phyloP scores from a whole-genome alignment of 2,329 filamentous ascomycete genomes.

The Fusarium brevicatenulatum region DNA sequence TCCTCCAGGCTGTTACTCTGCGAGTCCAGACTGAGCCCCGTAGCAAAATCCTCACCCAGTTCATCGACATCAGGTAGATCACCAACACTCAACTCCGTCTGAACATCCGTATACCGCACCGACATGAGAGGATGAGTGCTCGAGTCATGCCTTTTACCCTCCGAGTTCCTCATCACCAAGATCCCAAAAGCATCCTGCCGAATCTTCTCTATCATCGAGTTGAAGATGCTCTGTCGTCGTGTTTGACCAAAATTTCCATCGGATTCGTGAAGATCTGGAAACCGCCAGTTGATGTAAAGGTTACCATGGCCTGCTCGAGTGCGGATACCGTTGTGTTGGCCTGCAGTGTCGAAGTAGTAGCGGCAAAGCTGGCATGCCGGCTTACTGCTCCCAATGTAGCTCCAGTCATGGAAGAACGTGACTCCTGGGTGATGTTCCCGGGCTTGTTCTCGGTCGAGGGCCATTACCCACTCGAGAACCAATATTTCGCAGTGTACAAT shows the following conservation, averaged over 20 bases:
- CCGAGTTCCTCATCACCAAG: conserved; percentile 42
- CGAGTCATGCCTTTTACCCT: conserved; percentile 47
- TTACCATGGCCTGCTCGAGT: conserved; percentile 50
- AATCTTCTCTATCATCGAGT: conserved; percentile 42
- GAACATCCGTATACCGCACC: conserved; percentile 12
- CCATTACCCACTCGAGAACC: conserved; percentile 43
- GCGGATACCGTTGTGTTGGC: conserved; percentile 32
- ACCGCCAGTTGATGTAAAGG: conserved; percentile 52
- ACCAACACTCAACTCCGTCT: conserved; percentile 12
- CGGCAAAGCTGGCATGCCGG: conserved; percentile 53
- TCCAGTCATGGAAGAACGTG: conserved; percentile 46
- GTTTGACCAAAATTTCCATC: conserved; percentile 2
- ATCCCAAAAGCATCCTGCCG: conserved; percentile 44
- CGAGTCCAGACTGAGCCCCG: conserved; percentile 5
- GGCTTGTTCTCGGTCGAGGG: conserved; percentile 1
- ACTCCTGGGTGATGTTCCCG: neutral
- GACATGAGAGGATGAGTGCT: conserved; percentile 39
- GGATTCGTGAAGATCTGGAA: conserved; percentile 46
- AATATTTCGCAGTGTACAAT: conserved; percentile 52
- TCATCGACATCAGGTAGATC: conserved; percentile 26
- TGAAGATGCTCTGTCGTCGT: conserved; percentile 37
- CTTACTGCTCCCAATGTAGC: conserved; percentile 56
- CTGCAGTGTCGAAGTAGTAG: conserved; percentile 48
- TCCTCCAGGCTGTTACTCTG: neutral
- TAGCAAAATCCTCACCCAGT: conserved; percentile 20